A percentile compares a stretch with the other conserved stretches of the same genome.
Evolutionary conservation across 2,329 filamentous ascomycete genomes (phyloP).

Genomic region (Phialemoniopsis sp.): DNA sequence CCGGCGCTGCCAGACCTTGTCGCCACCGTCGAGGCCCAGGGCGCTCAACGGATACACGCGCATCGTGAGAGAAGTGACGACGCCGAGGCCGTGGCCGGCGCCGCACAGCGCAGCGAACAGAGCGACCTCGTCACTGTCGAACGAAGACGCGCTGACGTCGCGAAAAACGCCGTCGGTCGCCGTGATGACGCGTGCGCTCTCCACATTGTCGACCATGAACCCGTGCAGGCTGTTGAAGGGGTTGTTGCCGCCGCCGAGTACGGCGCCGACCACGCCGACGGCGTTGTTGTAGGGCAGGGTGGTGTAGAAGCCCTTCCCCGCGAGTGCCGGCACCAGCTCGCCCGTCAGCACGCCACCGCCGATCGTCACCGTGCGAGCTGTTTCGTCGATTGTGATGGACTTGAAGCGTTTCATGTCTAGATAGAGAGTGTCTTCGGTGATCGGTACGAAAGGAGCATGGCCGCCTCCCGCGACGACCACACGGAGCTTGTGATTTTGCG

Average conservation of each 20-base stretch:
- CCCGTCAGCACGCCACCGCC: conserved; percentile 22
- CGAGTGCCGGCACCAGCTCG: conserved; percentile 16
- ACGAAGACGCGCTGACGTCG: conserved; percentile 11
- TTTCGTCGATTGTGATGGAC: conserved; percentile 18
- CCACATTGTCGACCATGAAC: conserved; percentile 23
- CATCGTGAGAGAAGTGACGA: conserved; percentile 22
- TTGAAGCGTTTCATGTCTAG: conserved; percentile 26
- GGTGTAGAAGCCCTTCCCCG: conserved; percentile 22
- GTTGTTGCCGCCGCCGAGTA: conserved; percentile 20
- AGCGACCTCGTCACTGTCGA: conserved; percentile 12
- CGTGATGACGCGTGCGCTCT: conserved; percentile 20
- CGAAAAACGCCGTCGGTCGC: conserved; percentile 8
- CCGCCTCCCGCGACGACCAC: conserved; percentile 22
- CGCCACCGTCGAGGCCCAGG: conserved; percentile 18
- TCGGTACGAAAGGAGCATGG: conserved; percentile 22
- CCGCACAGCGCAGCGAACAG: conserved; percentile 26
- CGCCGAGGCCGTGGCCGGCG: conserved; percentile 25
- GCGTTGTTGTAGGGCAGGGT: conserved; percentile 14
- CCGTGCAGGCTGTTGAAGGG: conserved; percentile 22
- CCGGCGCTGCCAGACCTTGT: conserved; percentile 24
- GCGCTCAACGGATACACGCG: conserved; percentile 13
- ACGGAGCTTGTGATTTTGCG: conserved; percentile 18
- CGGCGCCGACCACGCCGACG: conserved; percentile 20
- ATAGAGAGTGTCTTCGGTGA: conserved; percentile 21
- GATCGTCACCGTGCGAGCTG: conserved; percentile 14